A percentile compares a stretch with the other conserved stretches of the same genome.
Evolutionary conservation across 1,284 basidiomycete genomes (phyloP).

Genomic region (Taiwanofungus camphoratus): DNA sequence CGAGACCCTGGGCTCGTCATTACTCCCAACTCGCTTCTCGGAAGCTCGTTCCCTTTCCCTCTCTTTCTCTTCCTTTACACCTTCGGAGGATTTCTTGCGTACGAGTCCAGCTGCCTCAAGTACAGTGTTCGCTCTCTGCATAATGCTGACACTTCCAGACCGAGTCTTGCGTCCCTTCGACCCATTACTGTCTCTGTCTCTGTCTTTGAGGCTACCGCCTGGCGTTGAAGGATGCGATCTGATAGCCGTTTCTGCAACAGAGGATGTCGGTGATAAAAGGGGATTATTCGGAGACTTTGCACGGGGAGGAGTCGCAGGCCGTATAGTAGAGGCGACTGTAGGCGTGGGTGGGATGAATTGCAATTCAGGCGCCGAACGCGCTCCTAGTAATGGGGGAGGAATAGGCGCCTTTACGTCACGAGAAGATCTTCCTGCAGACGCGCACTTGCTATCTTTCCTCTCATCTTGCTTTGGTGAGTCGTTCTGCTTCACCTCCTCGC

Average conservation of each 20-base stretch:
- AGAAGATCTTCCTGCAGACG: constrained; percentile 12
- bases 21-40: constrained; percentile 37
- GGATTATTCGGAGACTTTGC: constrained; percentile 39
- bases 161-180: constrained; percentile 60
- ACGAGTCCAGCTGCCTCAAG: constrained; percentile 76
- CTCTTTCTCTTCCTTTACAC: constrained; percentile 54
- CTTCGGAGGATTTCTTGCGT: constrained; percentile 74
- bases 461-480: constrained; percentile 14
- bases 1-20: constrained; percentile 57
- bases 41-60: constrained; percentile 37
- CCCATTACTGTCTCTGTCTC: constrained; percentile 37
- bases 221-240: constrained; percentile 65
- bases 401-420: constrained; percentile 20
- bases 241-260: constrained; percentile 41
- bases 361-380: constrained; percentile 46
- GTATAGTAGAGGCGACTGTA: constrained; percentile 37
- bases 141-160: constrained; percentile 85
- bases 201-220: constrained; percentile 43
- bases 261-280: constrained; percentile 57
- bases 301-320: constrained; percentile 48
- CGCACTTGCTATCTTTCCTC: constrained; percentile 14
- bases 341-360: constrained; percentile 72
- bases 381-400: constrained; percentile 18
- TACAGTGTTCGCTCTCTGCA: constrained; percentile 89
- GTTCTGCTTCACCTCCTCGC: constrained; percentile 27